Evolutionary conservation across 805 yeast genomes (phyloP), one percentile per base, ranked within the genome.

Genomic region (Suhomyces canberraensis): DNA sequence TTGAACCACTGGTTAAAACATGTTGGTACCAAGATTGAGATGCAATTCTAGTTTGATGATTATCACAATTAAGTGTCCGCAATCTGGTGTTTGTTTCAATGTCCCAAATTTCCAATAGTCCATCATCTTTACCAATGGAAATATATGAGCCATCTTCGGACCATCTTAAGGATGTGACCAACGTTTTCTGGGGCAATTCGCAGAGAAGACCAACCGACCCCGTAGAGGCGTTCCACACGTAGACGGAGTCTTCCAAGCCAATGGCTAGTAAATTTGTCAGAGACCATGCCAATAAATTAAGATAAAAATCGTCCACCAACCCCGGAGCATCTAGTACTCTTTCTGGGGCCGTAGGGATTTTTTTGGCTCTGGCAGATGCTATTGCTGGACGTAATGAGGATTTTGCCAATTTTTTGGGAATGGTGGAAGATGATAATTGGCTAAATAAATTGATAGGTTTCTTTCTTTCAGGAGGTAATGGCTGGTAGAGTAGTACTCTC

Each of bases 281-380:
- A 6, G 96, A 89, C 98, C 98, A 93, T 42, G 89, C 79, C 36
- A 93, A 60, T 27, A 91, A 68, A 54, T 89, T 89, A 36, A 89
- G 71, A 58, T 91, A 93, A 59, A 89, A 93, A 64, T 93, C 98
- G 60, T 93, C 96, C 16, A 83, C 74, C 40, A 90, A 73, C 0
- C 96, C 96, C 0, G 98, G 98, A 0, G 98, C 98, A 63, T 93
- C 98, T 27, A 93, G 69, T 1, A 93, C 95, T 45, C 95, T 75
- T 46, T 87, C 96, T 1, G 98, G 98, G 22, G 87, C 85, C 0
- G 87, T 78, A 17, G 95, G 87, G 31, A 93, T 73, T 48, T 80
- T 81, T 47, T 95, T 78, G 33, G 86, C 76, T 50, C 89, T 69
- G 13, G 84, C 79, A 25, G 79, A 71, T 4, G 83, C 84, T 18